Percentiles rank a stretch among this genome's conserved stretches.
These are phyloP conservation scores for Parsonsia alboflavescens DNA, from an alignment of 257 asterid genomes.

Conservation along the genomic window DNA sequence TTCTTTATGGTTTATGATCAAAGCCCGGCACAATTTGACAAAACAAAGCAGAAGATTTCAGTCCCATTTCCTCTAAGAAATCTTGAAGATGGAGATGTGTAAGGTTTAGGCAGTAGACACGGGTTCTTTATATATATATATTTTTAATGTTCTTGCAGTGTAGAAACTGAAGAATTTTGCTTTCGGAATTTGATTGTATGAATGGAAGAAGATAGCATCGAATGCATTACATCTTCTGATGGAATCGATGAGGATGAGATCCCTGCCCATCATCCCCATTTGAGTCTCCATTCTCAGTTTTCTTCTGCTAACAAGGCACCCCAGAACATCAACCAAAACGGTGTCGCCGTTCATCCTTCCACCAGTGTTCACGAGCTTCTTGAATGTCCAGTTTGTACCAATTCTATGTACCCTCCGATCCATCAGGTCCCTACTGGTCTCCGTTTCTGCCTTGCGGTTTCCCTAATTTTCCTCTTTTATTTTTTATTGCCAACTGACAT, in stretches of 20 bases:
- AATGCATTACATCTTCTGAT: conserved; percentile 38
- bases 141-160: background rate
- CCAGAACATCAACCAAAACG: conserved; percentile 14
- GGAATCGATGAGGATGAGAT: conserved; percentile 37
- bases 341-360: conserved; percentile 21
- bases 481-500: background rate
- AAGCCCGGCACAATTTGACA: background rate
- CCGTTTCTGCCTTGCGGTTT: conserved; percentile 10
- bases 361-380: conserved; percentile 44
- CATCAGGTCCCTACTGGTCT: conserved; percentile 34
- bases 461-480: background rate
- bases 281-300: conserved; percentile 24
- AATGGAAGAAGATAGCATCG: conserved; percentile 39
- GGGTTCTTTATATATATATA: background rate
- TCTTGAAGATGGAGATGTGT: background rate
- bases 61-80: background rate
- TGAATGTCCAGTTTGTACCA: conserved; percentile 49
- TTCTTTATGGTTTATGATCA: conserved; percentile 1
- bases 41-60: background rate
- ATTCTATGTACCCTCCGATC: conserved; percentile 50
- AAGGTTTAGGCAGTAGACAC: background rate
- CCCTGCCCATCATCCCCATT: conserved; percentile 26
- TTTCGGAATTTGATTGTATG: conserved; percentile 5
- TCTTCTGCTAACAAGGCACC: conserved; percentile 30
- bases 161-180: background rate